phyloP scores from a whole-genome alignment of 805 yeast species.

The Brettanomyces sp. region DNA sequence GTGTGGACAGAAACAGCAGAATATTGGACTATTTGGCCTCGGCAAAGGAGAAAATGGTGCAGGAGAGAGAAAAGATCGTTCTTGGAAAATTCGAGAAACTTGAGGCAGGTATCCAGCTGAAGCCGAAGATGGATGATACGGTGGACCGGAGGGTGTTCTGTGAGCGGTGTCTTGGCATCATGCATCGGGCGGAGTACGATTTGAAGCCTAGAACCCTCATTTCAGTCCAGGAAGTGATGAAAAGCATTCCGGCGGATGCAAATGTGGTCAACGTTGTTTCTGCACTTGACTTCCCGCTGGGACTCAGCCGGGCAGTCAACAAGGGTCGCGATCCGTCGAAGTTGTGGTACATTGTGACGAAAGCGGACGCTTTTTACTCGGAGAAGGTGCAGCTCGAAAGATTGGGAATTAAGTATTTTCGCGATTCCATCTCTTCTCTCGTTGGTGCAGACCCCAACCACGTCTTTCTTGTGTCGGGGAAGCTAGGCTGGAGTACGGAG shows the following conservation, averaged over 20 bases:
- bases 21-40: neutral
- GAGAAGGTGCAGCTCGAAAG: constrained; percentile 12
- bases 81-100: neutral
- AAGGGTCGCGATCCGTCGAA: constrained; percentile 26
- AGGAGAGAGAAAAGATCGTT: neutral
- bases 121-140: constrained; percentile 1
- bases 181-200: constrained; percentile 33
- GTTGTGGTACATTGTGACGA: constrained; percentile 33
- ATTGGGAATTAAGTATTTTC: constrained; percentile 23
- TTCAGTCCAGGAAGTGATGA: constrained; percentile 23
- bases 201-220: constrained; percentile 24
- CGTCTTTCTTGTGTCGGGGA: constrained; percentile 43
- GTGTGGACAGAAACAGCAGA: neutral
- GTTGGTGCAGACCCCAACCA: constrained; percentile 22
- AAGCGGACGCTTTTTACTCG: constrained; percentile 27
- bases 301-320: constrained; percentile 31
- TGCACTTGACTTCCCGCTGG: constrained; percentile 65
- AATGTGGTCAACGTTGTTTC: constrained; percentile 53
- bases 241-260: constrained; percentile 33
- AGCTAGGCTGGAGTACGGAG: constrained; percentile 41
- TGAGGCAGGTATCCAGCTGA: neutral
- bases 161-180: constrained; percentile 46
- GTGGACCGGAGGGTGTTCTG: constrained; percentile 29
- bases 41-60: neutral
- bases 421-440: constrained; percentile 21